A percentile compares a stretch with the other conserved stretches of the same genome.
These are phyloP conservation scores for Abrus pulchellus DNA, from an alignment of 306 rosid species.

Conservation along the genomic window DNA sequence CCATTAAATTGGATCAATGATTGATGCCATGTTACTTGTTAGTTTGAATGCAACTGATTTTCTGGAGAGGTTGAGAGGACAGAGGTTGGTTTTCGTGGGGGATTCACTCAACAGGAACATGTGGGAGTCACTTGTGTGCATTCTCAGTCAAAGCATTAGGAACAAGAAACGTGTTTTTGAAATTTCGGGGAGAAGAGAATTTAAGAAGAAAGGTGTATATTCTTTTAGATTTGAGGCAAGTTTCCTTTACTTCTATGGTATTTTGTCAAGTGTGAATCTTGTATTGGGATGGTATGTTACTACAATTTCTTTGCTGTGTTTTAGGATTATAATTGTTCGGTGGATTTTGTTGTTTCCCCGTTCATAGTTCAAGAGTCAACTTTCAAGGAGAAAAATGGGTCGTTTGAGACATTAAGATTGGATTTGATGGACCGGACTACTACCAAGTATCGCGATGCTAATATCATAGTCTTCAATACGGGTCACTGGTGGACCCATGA, in stretches of 20 bases:
- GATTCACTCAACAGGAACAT: slow-evolving; percentile 89
- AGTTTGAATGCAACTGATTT: slow-evolving; percentile 85
- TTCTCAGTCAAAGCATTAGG: slow-evolving; percentile 65
- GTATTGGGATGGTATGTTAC: neutral
- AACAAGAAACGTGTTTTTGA: slow-evolving; percentile 71
- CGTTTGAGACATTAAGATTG: slow-evolving; percentile 78
- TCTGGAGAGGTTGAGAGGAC: slow-evolving; percentile 77
- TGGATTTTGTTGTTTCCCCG: slow-evolving; percentile 82
- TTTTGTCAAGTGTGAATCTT: neutral
- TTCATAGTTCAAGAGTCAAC: slow-evolving; percentile 79
- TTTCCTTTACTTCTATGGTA: neutral
- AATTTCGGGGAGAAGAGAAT: slow-evolving; percentile 75
- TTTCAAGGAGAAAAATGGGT: slow-evolving; percentile 59
- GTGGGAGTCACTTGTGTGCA: slow-evolving; percentile 92
- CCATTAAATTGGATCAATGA: slow-evolving; percentile 23
- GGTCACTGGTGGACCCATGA: slow-evolving; percentile 99
- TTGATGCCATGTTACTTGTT: slow-evolving; percentile 36
- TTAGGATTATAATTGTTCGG: slow-evolving; percentile 81
- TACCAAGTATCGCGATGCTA: slow-evolving; percentile 66
- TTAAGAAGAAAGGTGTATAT: slow-evolving; percentile 80
- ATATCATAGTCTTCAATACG: slow-evolving; percentile 78
- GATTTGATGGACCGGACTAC: slow-evolving; percentile 83
- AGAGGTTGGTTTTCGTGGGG: slow-evolving; percentile 79
- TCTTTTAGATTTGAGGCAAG: slow-evolving; percentile 89
- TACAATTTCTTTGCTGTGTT: slow-evolving; percentile 26